A percentile compares a stretch with the other conserved stretches of the same genome.
These are phyloP conservation scores for Russula abietina DNA, from an alignment of 768 basidiomycete genomes.

Conservation along the genomic window DNA sequence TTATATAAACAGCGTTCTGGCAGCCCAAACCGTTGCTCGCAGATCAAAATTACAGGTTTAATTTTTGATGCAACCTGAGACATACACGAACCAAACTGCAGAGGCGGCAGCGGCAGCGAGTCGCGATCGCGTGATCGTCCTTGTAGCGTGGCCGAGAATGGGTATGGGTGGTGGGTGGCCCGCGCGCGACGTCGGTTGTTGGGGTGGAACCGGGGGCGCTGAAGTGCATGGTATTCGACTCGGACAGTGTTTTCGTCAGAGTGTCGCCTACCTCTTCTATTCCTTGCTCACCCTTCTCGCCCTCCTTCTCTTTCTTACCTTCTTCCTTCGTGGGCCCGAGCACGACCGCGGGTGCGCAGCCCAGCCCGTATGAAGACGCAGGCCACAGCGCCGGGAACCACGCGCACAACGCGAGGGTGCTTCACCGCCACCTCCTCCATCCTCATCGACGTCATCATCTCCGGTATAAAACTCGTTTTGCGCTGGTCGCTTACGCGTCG, in stretches of 20 bases:
- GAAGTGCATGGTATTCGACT: background rate
- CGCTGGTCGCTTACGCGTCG: conserved; percentile 37
- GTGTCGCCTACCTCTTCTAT: background rate
- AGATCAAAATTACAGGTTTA: no score
- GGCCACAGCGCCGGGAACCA: conserved; percentile 22
- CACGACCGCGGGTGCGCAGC: background rate
- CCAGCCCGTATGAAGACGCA: background rate
- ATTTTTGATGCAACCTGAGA: no score
- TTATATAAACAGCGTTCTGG: no score
- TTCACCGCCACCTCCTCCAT: conserved; percentile 47
- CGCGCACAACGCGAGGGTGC: conserved; percentile 28
- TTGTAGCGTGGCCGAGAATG: conserved; percentile 10
- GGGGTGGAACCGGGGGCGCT: background rate
- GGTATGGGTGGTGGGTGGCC: background rate
- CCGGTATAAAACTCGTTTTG: conserved; percentile 70
- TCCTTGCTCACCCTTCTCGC: background rate
- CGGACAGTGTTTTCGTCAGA: background rate
- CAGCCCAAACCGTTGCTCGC: no score
- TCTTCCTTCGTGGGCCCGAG: no score
- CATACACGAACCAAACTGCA: no score
- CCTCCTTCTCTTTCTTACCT: background rate
- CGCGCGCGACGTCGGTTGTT: background rate
- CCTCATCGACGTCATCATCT: conserved; percentile 47
- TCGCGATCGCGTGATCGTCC: background rate
- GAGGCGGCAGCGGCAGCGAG: conserved; percentile 15